Evolutionary conservation across 345 rosid genomes (phyloP).

Genomic region (Brassica juncea): DNA sequence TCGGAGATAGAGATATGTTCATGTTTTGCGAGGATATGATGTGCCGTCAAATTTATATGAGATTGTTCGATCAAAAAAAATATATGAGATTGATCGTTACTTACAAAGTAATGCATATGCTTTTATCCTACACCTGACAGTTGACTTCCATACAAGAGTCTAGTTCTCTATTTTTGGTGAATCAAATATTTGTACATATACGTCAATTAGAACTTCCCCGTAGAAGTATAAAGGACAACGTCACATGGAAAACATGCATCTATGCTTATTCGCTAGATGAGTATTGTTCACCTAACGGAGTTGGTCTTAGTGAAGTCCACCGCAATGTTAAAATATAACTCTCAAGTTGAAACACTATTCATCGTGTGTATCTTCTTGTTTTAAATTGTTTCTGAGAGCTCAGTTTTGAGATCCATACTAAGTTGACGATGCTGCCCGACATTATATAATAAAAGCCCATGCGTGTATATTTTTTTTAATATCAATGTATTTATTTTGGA

Average conservation of each 20-base stretch:
- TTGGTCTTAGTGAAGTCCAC: background rate
- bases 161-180: conserved; percentile 25
- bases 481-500: background rate
- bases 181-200: conserved; percentile 25
- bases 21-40: conserved; percentile 26
- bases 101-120: conserved; percentile 8
- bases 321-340: background rate
- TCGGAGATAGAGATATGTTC: conserved; percentile 16
- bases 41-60: conserved; percentile 8
- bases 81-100: conserved; percentile 14
- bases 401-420: background rate
- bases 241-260: conserved; percentile 16
- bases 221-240: conserved; percentile 3
- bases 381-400: background rate
- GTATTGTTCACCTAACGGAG: conserved; percentile 6
- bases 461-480: background rate
- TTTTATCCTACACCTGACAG: conserved; percentile 27
- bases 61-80: background rate
- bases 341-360: background rate
- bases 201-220: background rate
- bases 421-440: background rate
- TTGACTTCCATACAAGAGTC: conserved; percentile 28
- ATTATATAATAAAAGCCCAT: background rate
- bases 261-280: conserved; percentile 7
- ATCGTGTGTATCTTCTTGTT: background rate